phyloP scores from a whole-genome alignment of 2,329 filamentous ascomycete species.

The Penicillium digitatum region DNA sequence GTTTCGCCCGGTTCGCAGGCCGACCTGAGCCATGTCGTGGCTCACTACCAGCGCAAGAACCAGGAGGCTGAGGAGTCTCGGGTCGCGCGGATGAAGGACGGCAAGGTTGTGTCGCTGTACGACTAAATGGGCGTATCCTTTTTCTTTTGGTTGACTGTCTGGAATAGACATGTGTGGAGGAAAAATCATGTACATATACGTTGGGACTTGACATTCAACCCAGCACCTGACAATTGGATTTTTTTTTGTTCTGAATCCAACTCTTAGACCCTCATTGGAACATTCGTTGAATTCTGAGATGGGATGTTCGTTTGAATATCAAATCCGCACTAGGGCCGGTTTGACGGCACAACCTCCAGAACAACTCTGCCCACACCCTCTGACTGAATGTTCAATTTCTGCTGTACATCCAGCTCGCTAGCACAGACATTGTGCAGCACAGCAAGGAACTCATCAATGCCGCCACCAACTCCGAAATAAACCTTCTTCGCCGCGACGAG shows the following conservation, averaged over 20 bases:
- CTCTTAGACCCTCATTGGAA: background rate
- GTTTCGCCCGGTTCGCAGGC: slow-evolving; percentile 58
- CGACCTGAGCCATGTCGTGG: slow-evolving; percentile 57
- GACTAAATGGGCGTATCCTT: slow-evolving; percentile 34
- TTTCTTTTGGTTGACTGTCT: slow-evolving; percentile 19
- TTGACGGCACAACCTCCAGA: slow-evolving; percentile 32
- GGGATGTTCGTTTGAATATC: background rate
- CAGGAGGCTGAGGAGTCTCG: slow-evolving; percentile 56
- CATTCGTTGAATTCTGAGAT: background rate
- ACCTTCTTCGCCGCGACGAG: slow-evolving; percentile 61
- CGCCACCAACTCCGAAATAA: slow-evolving; percentile 65
- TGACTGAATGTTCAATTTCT: slow-evolving; percentile 38
- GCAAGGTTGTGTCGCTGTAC: slow-evolving; percentile 44
- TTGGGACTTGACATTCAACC: slow-evolving; percentile 25
- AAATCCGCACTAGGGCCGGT: background rate
- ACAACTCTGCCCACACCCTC: slow-evolving; percentile 46
- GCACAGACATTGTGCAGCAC: slow-evolving; percentile 29
- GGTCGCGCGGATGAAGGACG: slow-evolving; percentile 44
- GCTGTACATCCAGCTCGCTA: slow-evolving; percentile 28
- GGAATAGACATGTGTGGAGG: slow-evolving; percentile 23
- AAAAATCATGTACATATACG: slow-evolving; percentile 37
- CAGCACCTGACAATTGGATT: slow-evolving; percentile 27
- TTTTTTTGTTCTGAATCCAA: slow-evolving; percentile 21
- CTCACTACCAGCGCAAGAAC: slow-evolving; percentile 59
- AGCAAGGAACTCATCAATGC: slow-evolving; percentile 56